These are phyloP conservation scores for Iris macrosiphon DNA, from an alignment of 106 monocot species.

Conservation along the genomic window DNA sequence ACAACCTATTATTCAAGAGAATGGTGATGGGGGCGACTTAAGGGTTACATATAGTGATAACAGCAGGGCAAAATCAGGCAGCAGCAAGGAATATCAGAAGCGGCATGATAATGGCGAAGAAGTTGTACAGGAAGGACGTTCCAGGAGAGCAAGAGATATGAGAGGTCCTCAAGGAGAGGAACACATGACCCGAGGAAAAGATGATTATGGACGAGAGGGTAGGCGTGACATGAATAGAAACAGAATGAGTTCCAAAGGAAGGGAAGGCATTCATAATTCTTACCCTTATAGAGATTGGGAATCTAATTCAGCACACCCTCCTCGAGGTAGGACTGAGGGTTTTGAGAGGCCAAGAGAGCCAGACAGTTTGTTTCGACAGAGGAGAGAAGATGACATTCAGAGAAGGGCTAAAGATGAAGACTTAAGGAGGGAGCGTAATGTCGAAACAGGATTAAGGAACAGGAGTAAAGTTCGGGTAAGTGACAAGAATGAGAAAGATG, in stretches of 20 bases:
- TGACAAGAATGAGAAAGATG: constrained; percentile 50
- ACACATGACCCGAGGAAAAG: too few species aligned
- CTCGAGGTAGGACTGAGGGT: constrained; percentile 32
- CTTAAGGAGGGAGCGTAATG: constrained; percentile 26
- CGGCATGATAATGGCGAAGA: constrained; percentile 41
- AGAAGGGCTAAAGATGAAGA: constrained; percentile 69
- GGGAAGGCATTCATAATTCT: constrained; percentile 32
- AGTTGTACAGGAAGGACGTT: constrained; percentile 29
- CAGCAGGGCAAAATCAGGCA: constrained; percentile 42
- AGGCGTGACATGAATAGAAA: constrained; percentile 23
- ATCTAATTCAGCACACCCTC: background rate
- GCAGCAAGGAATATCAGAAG: constrained; percentile 35
- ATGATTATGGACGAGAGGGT: too few species aligned
- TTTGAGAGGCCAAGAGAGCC: constrained; percentile 57
- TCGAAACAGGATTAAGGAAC: constrained; percentile 38
- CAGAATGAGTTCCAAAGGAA: constrained; percentile 23
- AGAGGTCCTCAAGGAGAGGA: too few species aligned
- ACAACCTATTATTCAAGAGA: constrained; percentile 24
- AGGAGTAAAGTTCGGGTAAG: constrained; percentile 37
- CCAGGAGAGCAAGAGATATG: constrained; percentile 18
- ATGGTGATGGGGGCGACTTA: constrained; percentile 33
- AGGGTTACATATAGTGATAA: constrained; percentile 33
- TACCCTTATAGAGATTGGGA: background rate
- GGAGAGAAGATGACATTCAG: constrained; percentile 45
- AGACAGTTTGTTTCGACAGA: constrained; percentile 27